Percentiles rank a stretch among this genome's conserved stretches.
These are phyloP conservation scores for Penicilliopsis zonata DNA, from an alignment of 495 filamentous ascomycete genomes.

Conservation along the genomic window DNA sequence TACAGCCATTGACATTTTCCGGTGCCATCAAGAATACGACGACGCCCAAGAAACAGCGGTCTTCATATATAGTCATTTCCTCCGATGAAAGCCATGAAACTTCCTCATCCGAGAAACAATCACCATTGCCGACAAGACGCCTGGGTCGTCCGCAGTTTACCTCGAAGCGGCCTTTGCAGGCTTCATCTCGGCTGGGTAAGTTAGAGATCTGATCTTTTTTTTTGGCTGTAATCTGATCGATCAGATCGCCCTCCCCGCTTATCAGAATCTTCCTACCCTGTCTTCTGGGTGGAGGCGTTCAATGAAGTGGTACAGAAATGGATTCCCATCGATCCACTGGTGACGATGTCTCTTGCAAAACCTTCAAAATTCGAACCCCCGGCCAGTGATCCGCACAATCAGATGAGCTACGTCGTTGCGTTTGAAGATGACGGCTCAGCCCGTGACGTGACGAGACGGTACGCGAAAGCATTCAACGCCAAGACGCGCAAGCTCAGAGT, in stretches of 20 bases:
- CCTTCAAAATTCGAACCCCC: slow-evolving; percentile 73
- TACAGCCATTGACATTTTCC: slow-evolving; percentile 70
- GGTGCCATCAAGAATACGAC: slow-evolving; percentile 39
- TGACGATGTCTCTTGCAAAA: slow-evolving; percentile 64
- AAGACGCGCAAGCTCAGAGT: slow-evolving; percentile 73
- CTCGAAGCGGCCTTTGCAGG: slow-evolving; percentile 10
- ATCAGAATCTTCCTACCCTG: slow-evolving; percentile 51
- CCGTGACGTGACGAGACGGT: slow-evolving; percentile 71
- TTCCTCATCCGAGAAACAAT: slow-evolving; percentile 15
- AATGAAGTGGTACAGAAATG: slow-evolving; percentile 78
- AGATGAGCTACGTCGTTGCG: slow-evolving; percentile 70
- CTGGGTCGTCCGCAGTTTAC: slow-evolving; percentile 3
- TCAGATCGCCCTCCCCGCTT: slow-evolving; percentile 10
- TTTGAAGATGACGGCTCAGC: slow-evolving; percentile 69
- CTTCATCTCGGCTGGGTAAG: slow-evolving; percentile 1
- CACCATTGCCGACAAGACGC: slow-evolving; percentile 1
- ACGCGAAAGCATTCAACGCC: slow-evolving; percentile 71
- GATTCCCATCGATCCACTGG: slow-evolving; percentile 77
- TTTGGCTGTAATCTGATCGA: slow-evolving; percentile 1
- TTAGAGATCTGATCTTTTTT: neutral
- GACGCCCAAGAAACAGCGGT: slow-evolving; percentile 23
- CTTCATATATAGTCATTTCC: slow-evolving; percentile 24
- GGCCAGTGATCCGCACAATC: slow-evolving; percentile 55
- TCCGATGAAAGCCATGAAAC: slow-evolving; percentile 25
- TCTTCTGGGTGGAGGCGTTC: slow-evolving; percentile 92